Conservation (phyloP, 352 stramenopile species). For the Globisporangium rhizosaccharum region DNA sequence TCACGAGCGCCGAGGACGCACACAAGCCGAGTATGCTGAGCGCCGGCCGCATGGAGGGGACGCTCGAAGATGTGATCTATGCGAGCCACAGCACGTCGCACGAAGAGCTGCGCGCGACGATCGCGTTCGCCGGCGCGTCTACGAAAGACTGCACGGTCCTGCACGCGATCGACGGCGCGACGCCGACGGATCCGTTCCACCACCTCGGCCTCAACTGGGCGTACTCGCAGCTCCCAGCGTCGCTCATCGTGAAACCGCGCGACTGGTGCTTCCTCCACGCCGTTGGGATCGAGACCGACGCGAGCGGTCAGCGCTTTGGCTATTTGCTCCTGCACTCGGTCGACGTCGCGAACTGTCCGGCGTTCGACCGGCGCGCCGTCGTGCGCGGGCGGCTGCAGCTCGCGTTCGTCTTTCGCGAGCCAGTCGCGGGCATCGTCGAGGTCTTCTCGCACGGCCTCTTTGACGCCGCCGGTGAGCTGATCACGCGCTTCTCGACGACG, state of each 20-base stretch:
- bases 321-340: conserved; percentile 45
- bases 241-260: conserved; percentile 17
- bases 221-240: conserved; percentile 25
- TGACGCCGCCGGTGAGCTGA: conserved; percentile 30
- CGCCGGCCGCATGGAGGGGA: conserved; percentile 34
- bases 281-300: conserved; percentile 36
- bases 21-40: conserved; percentile 28
- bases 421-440: conserved; percentile 29
- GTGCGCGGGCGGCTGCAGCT: conserved; percentile 30
- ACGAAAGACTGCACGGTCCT: conserved; percentile 36
- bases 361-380: conserved; percentile 22
- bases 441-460: conserved; percentile 42
- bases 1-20: conserved; percentile 5
- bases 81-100: conserved; percentile 31
- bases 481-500: conserved; percentile 20
- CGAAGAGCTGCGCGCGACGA: conserved; percentile 34
- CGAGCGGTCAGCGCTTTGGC: conserved; percentile 22
- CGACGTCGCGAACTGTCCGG: conserved; percentile 31
- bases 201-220: conserved; percentile 52
- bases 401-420: conserved; percentile 32
- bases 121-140: conserved; percentile 22
- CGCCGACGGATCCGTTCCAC: conserved; percentile 32
- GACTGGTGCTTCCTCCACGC: conserved; percentile 36
- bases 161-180: conserved; percentile 31
- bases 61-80: conserved; percentile 49